phyloP scores from a whole-genome alignment of 164 flowering plant species.

The Echeveria elegans region DNA sequence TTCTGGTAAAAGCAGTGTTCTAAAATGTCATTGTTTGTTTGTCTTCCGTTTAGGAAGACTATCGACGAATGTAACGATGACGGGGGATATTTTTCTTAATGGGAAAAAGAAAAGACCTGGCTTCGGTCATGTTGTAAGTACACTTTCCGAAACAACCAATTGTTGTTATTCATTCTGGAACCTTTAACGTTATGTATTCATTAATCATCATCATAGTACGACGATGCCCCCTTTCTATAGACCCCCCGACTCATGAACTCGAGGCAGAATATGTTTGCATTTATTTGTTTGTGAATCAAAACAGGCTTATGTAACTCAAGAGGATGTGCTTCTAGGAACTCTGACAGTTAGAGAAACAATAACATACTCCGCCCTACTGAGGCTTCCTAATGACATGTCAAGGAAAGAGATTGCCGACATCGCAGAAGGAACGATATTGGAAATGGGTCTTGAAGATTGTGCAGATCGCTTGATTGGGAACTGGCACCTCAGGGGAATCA shows the following conservation, averaged over 20 bases:
- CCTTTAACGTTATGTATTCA: background rate
- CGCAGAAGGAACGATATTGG: conserved; percentile 14
- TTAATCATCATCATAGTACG: too few species aligned
- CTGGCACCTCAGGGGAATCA: conserved; percentile 22
- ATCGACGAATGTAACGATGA: conserved; percentile 51
- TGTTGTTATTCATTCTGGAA: background rate
- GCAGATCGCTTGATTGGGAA: conserved; percentile 14
- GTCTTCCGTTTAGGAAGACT: conserved; percentile 44
- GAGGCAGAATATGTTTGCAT: too few species aligned
- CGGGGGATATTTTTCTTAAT: conserved; percentile 57
- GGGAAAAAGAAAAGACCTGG: conserved; percentile 51
- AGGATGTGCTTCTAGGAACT: conserved; percentile 20
- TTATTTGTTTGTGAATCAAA: background rate
- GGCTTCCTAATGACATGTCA: conserved; percentile 16
- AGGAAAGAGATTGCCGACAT: conserved; percentile 11
- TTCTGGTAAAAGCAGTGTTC: background rate
- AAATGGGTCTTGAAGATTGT: conserved; percentile 23
- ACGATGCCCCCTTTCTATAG: too few species aligned
- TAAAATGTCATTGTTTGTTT: background rate
- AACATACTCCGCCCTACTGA: conserved; percentile 17
- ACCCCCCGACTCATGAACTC: too few species aligned
- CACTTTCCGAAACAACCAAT: background rate
- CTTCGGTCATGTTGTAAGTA: conserved; percentile 53
- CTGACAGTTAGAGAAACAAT: conserved; percentile 20
- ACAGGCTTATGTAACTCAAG: conserved; percentile 31